Percentiles rank a stretch among this genome's conserved stretches.
Evolutionary conservation across 1,284 basidiomycete genomes (phyloP).

Genomic region (Fistulina hepatica): DNA sequence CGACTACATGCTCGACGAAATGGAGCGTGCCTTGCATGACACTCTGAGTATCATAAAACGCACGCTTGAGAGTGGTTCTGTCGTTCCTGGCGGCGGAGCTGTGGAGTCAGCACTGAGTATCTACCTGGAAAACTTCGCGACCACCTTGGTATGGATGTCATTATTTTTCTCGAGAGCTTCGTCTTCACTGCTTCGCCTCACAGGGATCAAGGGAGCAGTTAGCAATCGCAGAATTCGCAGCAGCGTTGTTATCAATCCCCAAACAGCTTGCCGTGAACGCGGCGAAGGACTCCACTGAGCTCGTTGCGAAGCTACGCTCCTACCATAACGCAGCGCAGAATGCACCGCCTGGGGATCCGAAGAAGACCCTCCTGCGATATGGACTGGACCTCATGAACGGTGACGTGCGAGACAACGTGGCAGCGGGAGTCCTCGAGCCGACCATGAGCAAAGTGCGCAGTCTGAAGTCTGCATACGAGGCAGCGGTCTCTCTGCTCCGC

Average conservation of each 20-base stretch:
- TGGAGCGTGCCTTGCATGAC: conserved; percentile 97
- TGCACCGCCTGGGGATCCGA: conserved; percentile 84
- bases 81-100: conserved; percentile 96
- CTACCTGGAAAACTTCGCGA: conserved; percentile 98
- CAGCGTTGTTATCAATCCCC: conserved; percentile 88
- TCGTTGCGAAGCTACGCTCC: conserved; percentile 93
- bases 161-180: conserved; percentile 3
- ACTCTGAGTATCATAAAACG: conserved; percentile 93
- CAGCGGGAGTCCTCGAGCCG: conserved; percentile 91
- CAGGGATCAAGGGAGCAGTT: conserved; percentile 97
- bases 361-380: conserved; percentile 89
- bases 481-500: conserved; percentile 87
- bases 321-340: conserved; percentile 98
- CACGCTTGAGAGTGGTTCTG: conserved; percentile 90
- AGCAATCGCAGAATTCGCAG: conserved; percentile 97
- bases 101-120: conserved; percentile 96
- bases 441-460: conserved; percentile 96
- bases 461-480: conserved; percentile 94
- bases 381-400: conserved; percentile 94
- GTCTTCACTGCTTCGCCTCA: conserved; percentile 10
- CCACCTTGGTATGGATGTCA: conserved; percentile 63
- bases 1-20: conserved; percentile 99
- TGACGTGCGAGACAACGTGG: conserved; percentile 89
- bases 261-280: conserved; percentile 98
- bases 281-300: conserved; percentile 95